phyloP scores from a whole-genome alignment of 129 eudicot species.

The Flaveria robusta region DNA sequence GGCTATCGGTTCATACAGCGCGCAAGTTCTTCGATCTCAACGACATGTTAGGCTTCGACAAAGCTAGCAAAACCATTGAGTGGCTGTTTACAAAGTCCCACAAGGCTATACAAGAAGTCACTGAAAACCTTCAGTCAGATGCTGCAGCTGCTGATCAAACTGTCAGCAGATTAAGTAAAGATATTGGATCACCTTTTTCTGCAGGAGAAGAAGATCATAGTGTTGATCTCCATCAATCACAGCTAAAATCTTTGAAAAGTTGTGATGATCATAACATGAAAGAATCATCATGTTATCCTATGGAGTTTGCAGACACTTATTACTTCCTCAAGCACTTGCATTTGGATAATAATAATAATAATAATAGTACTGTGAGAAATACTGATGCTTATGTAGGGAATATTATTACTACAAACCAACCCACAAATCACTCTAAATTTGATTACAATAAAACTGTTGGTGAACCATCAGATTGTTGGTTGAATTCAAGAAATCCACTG shows the following conservation, averaged over 20 bases:
- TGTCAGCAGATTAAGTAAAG: conserved; percentile 3
- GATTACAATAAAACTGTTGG: background rate
- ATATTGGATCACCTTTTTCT: background rate
- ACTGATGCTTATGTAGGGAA: conserved; percentile 19
- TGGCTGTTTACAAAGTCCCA: conserved; percentile 68
- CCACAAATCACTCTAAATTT: conserved; percentile 13
- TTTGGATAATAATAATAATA: background rate
- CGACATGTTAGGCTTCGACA: conserved; percentile 65
- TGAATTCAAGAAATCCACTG: conserved; percentile 24
- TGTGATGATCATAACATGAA: conserved; percentile 8
- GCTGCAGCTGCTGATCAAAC: background rate
- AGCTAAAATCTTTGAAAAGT: background rate
- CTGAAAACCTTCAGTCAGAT: conserved; percentile 14
- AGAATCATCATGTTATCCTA: conserved; percentile 18
- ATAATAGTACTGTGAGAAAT: background rate
- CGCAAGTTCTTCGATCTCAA: conserved; percentile 69
- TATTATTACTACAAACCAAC: background rate
- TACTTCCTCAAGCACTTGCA: conserved; percentile 10
- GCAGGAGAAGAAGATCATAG: conserved; percentile 21
- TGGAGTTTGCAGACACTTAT: conserved; percentile 6
- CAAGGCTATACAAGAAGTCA: conserved; percentile 49
- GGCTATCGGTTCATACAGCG: conserved; percentile 56
- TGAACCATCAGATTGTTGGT: conserved; percentile 32
- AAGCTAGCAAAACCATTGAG: conserved; percentile 63
- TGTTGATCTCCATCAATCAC: conserved; percentile 23